phyloP scores from a whole-genome alignment of 768 basidiomycete species.

The Chalciporus chontae region DNA sequence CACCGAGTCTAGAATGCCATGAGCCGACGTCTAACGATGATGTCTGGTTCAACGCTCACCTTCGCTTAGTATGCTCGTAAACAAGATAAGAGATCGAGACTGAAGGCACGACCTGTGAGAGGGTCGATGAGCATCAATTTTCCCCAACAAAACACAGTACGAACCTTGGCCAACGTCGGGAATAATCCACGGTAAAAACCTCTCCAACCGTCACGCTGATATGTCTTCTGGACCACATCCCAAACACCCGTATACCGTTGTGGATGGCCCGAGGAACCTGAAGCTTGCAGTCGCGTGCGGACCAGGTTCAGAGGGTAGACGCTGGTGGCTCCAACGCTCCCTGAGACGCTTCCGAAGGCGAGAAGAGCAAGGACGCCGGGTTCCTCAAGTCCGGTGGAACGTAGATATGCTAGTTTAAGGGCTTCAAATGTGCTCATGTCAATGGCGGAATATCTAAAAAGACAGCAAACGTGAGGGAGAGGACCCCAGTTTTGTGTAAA shows the following conservation, averaged over 20 bases:
- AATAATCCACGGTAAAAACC: constrained; percentile 93
- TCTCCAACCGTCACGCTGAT: constrained; percentile 83
- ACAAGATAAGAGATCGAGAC: constrained; percentile 98
- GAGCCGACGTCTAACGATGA: neutral
- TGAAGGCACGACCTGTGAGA: constrained; percentile 79
- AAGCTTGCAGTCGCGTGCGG: constrained; percentile 92
- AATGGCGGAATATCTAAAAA: constrained; percentile 78
- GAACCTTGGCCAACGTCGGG: constrained; percentile 88
- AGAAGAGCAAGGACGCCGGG: constrained; percentile 85
- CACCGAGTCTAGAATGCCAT: constrained; percentile 49
- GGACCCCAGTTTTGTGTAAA: neutral
- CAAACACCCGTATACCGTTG: constrained; percentile 83
- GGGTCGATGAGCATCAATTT: constrained; percentile 1
- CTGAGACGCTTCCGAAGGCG: constrained; percentile 89
- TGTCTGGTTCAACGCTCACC: constrained; percentile 38
- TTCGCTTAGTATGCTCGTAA: constrained; percentile 82
- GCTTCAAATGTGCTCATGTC: constrained; percentile 98
- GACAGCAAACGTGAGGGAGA: constrained; percentile 3
- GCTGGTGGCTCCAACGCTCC: constrained; percentile 88
- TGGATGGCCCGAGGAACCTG: constrained; percentile 93
- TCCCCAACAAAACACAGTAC: constrained; percentile 6
- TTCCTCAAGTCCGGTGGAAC: constrained; percentile 84
- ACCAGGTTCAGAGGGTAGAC: constrained; percentile 93
- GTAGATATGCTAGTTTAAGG: constrained; percentile 84
- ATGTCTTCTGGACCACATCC: constrained; percentile 81